Evolutionary conservation across 352 stramenopile genomes (phyloP), one percentile per base, ranked within the genome.

Genomic region (Globisporangium cystogenes): DNA sequence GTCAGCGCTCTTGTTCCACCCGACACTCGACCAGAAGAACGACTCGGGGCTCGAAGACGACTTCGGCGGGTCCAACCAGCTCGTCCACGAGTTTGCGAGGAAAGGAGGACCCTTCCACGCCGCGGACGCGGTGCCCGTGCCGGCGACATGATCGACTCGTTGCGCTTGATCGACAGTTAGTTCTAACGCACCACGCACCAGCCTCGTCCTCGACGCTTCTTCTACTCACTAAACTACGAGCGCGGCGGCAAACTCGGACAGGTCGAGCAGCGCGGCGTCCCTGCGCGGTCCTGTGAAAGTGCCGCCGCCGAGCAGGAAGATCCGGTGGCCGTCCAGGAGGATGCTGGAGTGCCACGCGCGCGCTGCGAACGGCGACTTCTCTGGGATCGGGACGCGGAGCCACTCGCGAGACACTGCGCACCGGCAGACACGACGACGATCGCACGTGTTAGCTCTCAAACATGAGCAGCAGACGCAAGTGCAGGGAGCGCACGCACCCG

Each of bases 291-390:
- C 79, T 29, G 80, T 62, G 26, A 76, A 84, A 0, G 76, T 86
- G 16, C 79, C 79, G 36, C 78, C 78, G 8, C 78, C 78, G 20
- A 87, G 47, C 21, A 90, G 44, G 8, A 83, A 83, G 36, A 87
- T 29, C 54, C 68, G 59, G 12, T 60, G 48, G 16, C 60, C 50
- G 6, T 55, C 33, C 2, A 54, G 67, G 4, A 86, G 37, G 51
- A 86, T 64, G 44, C 79, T 90, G 7, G 79, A 69, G 58, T 90
- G 79, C 79, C 79, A 90, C 29, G 79, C 79, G 16, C 79, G 76
- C 21, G 79, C 63, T 36, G 60, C 50, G 11, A 90, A 46, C 4
- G 5, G 16, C 7, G 53, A 48, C 1, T 68, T 55, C 3, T 45
- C 50, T 4, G 74, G 70, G 16, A 86, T 67, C 7, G 70, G 66